phyloP scores from a whole-genome alignment of 768 basidiomycete species.

The Harrya chromipes region DNA sequence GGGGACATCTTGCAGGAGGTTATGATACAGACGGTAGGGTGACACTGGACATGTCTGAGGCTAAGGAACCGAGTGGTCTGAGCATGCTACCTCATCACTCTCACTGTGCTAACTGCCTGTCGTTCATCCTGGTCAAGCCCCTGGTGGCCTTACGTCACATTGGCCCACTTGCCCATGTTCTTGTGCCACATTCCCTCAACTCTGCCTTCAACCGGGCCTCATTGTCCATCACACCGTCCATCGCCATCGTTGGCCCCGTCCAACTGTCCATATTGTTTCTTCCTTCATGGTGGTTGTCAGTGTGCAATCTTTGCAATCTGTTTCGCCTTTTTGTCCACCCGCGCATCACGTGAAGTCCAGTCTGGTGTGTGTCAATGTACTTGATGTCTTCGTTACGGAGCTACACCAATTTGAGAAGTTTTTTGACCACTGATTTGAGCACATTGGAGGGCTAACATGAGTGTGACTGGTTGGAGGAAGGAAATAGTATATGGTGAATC shows the following conservation, averaged over 20 bases:
- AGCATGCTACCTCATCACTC: too few relatives aligned
- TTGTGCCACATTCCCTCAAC: slow-evolving; percentile 84
- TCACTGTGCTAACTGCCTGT: too few relatives aligned
- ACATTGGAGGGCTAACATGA: slow-evolving; percentile 68
- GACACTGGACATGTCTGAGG: too few relatives aligned
- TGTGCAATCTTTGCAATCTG: slow-evolving; percentile 92
- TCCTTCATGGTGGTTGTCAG: slow-evolving; percentile 74
- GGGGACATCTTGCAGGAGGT: too few relatives aligned
- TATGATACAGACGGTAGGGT: too few relatives aligned
- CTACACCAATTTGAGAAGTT: slow-evolving; percentile 76
- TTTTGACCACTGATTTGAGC: slow-evolving; percentile 81
- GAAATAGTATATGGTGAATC: slow-evolving; percentile 65
- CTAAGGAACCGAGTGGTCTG: too few relatives aligned
- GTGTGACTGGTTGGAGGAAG: not conserved
- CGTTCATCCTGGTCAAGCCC: slow-evolving; percentile 63
- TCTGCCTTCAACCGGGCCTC: slow-evolving; percentile 64
- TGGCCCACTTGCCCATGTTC: slow-evolving; percentile 86
- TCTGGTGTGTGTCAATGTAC: slow-evolving; percentile 73
- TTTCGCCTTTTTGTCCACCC: slow-evolving; percentile 87
- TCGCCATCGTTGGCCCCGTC: slow-evolving; percentile 38
- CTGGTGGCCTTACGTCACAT: slow-evolving; percentile 64
- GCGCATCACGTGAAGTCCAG: slow-evolving; percentile 82
- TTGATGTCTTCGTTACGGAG: slow-evolving; percentile 78
- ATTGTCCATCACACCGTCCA: slow-evolving; percentile 39
- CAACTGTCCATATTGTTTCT: slow-evolving; percentile 71